phyloP scores from a whole-genome alignment of 108 stramenopile species.

The Skeletonema potamos region DNA sequence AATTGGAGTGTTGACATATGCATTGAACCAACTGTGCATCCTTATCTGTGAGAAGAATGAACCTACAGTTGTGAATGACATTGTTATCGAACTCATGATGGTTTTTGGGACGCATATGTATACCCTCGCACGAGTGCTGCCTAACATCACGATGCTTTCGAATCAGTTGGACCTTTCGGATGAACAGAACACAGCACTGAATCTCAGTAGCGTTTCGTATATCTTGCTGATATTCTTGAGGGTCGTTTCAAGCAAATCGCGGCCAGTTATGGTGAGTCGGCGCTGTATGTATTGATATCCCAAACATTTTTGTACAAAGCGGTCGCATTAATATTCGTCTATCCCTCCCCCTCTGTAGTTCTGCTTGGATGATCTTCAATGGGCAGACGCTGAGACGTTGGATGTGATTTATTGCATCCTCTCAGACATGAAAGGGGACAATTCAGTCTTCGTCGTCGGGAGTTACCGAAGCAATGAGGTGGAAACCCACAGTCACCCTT shows the following conservation, averaged over 20 bases:
- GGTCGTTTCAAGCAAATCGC: neutral
- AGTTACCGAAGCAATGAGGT: neutral
- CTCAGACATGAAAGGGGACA: conserved; percentile 12
- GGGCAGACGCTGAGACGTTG: conserved; percentile 30
- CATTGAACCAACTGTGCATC: conserved; percentile 8
- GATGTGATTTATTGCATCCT: conserved; percentile 17
- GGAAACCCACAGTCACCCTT: neutral
- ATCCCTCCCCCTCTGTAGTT: too few species aligned
- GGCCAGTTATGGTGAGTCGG: conserved; percentile 8
- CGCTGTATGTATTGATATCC: too few species aligned
- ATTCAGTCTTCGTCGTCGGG: conserved; percentile 14
- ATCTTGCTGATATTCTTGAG: conserved; percentile 7
- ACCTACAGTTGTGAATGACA: neutral
- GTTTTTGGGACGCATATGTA: neutral
- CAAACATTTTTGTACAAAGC: too few species aligned
- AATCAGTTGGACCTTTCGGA: neutral
- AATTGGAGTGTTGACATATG: neutral
- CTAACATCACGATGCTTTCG: neutral
- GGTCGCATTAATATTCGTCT: too few species aligned
- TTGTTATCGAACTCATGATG: neutral
- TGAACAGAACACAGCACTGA: neutral
- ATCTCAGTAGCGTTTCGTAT: conserved; percentile 1
- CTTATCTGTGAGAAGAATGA: neutral
- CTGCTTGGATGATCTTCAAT: conserved; percentile 47
- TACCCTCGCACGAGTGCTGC: neutral